Base-by-base conservation (phyloP, 148 eudicot genomes). In the Amaranthus palmeri region DNA sequence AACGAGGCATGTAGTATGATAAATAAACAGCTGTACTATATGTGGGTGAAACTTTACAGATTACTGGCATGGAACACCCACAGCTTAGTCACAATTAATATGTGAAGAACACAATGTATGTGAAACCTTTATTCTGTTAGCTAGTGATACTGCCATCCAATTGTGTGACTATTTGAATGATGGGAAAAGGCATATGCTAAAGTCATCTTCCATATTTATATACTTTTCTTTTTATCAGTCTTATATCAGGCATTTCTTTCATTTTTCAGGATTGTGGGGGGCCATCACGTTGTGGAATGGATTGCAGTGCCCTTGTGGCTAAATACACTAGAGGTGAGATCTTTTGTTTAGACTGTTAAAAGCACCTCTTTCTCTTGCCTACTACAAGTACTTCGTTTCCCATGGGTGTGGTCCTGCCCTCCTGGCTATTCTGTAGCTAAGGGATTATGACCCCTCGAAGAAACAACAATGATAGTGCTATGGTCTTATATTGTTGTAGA, bases 251-350 rank as follows among this genome's bases (percentile, higher is more conserved):
- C 74, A 48, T 45, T 74, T 68, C 36, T 81, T 54, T 76, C 36
- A 50, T 74, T 54, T 71, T 71, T 75, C 76, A 93, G 98, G 96
- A 81, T 55, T 93, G 98, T 79, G 92, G 98, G 69, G 96, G 96
- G 59, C 75, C 88, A 65, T 83, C 87, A 73, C 90, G 74, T 18
- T 93, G 98, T 75, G 96, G 98, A 65, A 85, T 87, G 88, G 92
- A 90, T 57, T 93, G 98, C 78, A 90, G 90, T 80, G 96, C 96
- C 17, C 85, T 93, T 72, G 88, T 87, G 61, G 80, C 93, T 18
- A 78, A 85, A 82, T 83, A 84, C 54, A 77, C 79, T 77, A 86
- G 79, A 78, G 98, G 96, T 93, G 77, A 75, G 68, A 10, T 72
- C 53, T 65, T 65, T 60, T 51, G 61, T 8, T 3, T 11, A 75